phyloP scores from a whole-genome alignment of 176 grass and related monocot species.

The Saccharum spontaneum region DNA sequence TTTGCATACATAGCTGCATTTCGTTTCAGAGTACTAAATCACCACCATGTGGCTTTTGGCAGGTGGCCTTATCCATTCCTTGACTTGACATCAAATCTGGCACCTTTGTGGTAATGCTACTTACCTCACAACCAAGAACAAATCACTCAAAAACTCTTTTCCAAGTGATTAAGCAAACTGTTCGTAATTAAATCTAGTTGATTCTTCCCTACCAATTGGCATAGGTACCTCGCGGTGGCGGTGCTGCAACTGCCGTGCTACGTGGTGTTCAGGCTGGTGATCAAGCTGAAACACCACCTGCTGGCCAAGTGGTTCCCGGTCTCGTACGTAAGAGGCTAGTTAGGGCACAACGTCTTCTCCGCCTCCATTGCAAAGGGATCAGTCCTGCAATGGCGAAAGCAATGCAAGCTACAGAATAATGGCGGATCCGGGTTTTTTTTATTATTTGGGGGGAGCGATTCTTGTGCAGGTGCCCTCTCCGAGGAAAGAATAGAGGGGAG shows the following conservation, averaged over 20 bases:
- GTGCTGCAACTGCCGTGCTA: slow-evolving; percentile 92
- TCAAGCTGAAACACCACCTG: slow-evolving; percentile 66
- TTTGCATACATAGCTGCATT: background rate
- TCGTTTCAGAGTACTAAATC: background rate
- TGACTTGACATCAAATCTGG: slow-evolving; percentile 53
- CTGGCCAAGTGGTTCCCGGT: slow-evolving; percentile 59
- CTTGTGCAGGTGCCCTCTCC: slow-evolving; percentile 19
- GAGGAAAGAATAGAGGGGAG: slow-evolving; percentile 14
- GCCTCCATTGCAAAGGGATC: background rate
- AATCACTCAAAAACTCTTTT: background rate
- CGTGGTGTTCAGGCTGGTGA: slow-evolving; percentile 61
- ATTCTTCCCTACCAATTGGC: background rate
- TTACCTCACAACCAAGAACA: background rate
- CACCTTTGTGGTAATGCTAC: slow-evolving; percentile 69
- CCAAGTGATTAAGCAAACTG: too few species aligned
- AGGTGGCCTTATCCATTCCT: slow-evolving; percentile 99
- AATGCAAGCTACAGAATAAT: background rate
- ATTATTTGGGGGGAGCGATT: slow-evolving; percentile 10
- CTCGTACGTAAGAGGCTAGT: background rate
- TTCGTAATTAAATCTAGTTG: background rate
- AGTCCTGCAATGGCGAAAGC: background rate
- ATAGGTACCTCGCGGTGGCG: slow-evolving; percentile 68
- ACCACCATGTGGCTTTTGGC: background rate
- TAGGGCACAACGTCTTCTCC: slow-evolving; percentile 8
- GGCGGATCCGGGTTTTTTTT: background rate